Percentiles rank a stretch among this genome's conserved stretches.
Conservation (phyloP, 2,329 filamentous ascomycete species). For the Macrophomina pseudophaseolina region DNA sequence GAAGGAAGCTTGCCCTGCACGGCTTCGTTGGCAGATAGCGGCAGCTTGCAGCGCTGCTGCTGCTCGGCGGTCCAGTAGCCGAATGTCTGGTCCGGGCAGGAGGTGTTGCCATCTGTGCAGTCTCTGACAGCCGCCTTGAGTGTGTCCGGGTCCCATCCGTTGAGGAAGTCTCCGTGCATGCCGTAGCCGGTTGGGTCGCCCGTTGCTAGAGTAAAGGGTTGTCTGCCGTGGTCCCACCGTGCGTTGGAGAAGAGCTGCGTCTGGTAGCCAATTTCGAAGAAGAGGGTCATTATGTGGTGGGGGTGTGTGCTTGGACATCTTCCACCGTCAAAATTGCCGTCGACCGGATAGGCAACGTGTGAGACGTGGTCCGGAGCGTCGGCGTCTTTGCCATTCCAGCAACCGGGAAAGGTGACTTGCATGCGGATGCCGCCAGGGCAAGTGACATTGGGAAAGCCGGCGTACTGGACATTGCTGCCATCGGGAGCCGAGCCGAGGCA, state of each 20-base stretch:
- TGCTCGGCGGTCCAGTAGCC: conserved; percentile 50
- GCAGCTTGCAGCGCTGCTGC: conserved; percentile 59
- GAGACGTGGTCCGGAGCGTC: conserved; percentile 65
- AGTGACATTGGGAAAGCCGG: conserved; percentile 70
- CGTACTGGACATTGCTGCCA: conserved; percentile 18
- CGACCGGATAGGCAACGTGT: conserved; percentile 68
- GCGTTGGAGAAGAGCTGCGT: conserved; percentile 53
- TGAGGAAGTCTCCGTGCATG: conserved; percentile 71
- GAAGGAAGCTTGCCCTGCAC: conserved; percentile 53
- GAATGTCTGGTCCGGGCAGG: conserved; percentile 65
- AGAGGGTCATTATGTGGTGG: conserved; percentile 61
- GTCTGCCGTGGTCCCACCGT: conserved; percentile 49
- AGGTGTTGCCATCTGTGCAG: conserved; percentile 65
- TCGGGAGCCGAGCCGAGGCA: conserved; percentile 52
- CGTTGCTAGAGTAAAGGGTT: conserved; percentile 67
- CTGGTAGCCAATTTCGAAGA: conserved; percentile 63
- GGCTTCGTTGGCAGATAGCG: conserved; percentile 50
- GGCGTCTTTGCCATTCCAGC: conserved; percentile 67
- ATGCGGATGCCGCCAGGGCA: conserved; percentile 66
- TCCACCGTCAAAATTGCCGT: conserved; percentile 53
- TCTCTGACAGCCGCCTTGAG: conserved; percentile 71
- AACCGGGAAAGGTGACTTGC: conserved; percentile 75
- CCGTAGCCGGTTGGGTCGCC: conserved; percentile 74
- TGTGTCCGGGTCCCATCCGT: conserved; percentile 70
- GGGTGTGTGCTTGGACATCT: conserved; percentile 60